These are phyloP conservation scores for Cutaneotrichosporon dermatis DNA, from an alignment of 1,284 basidiomycete genomes.

Conservation along the genomic window DNA sequence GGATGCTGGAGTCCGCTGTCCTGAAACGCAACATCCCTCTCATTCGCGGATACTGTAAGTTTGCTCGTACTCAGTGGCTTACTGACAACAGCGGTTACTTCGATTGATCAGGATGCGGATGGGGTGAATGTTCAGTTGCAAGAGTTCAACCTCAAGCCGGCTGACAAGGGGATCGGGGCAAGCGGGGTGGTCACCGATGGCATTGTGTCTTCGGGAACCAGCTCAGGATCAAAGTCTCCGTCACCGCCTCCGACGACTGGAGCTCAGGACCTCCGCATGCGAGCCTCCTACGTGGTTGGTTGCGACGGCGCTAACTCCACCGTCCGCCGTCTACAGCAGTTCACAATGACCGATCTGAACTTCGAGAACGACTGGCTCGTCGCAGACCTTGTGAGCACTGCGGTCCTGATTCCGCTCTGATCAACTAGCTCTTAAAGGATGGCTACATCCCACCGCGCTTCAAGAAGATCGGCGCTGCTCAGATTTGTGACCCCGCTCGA, in stretches of 20 bases:
- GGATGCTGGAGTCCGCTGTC: slow-evolving; percentile 7
- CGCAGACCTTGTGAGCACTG: slow-evolving; percentile 15
- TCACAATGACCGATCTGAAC: slow-evolving; percentile 14
- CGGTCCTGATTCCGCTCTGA: background rate
- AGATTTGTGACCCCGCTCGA: slow-evolving; percentile 23
- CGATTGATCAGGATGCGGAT: background rate
- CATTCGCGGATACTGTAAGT: slow-evolving; percentile 10
- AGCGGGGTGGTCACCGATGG: slow-evolving; percentile 7
- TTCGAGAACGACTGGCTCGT: slow-evolving; percentile 27
- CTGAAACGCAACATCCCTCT: slow-evolving; percentile 4
- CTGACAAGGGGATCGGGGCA: background rate
- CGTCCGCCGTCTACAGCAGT: slow-evolving; percentile 13
- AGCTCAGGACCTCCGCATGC: background rate
- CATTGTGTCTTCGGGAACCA: background rate
- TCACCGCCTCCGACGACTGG: no score
- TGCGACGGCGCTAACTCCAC: slow-evolving; percentile 26
- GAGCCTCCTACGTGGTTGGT: slow-evolving; percentile 19
- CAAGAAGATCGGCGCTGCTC: slow-evolving; percentile 4
- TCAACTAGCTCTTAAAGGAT: slow-evolving; percentile 9
- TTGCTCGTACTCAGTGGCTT: no score
- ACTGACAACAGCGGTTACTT: background rate
- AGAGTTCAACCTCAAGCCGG: background rate
- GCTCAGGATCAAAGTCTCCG: no score
- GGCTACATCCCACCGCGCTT: slow-evolving; percentile 8
- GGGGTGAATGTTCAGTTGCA: slow-evolving; percentile 3